phyloP scores from a whole-genome alignment of 2,329 filamentous ascomycete genomes.

The Aureobasidium sp. region DNA sequence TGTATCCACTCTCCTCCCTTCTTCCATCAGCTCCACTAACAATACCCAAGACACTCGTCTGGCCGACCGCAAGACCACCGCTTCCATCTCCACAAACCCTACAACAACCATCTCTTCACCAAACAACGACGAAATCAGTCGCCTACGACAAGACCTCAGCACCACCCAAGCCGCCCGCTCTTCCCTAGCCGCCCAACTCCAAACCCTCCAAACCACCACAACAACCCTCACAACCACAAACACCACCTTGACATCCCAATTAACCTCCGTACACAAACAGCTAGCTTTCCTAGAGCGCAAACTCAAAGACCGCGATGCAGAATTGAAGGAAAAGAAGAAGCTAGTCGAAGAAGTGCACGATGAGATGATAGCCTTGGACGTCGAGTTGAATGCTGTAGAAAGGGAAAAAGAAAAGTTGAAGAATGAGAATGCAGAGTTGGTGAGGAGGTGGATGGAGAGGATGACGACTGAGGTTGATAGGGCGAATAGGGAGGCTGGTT shows the following conservation, averaged over 20 bases:
- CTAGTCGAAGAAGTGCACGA: conserved; percentile 84
- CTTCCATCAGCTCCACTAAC: conserved; percentile 10
- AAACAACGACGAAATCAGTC: conserved; percentile 20
- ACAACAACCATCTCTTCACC: background rate
- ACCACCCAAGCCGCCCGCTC: conserved; percentile 14
- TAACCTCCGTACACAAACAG: conserved; percentile 58
- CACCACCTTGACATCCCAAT: conserved; percentile 62
- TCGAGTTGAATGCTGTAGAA: conserved; percentile 82
- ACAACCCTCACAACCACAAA: conserved; percentile 56
- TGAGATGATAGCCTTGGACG: conserved; percentile 78
- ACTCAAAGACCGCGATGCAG: conserved; percentile 74
- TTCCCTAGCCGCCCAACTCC: conserved; percentile 28
- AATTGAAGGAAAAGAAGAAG: conserved; percentile 74
- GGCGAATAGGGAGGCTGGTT: conserved; percentile 55
- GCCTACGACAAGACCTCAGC: conserved; percentile 49
- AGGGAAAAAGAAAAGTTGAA: conserved; percentile 63
- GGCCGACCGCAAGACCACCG: conserved; percentile 33
- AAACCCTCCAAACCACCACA: conserved; percentile 31
- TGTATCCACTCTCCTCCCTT: conserved; percentile 23
- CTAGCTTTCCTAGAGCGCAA: conserved; percentile 54
- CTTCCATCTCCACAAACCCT: conserved; percentile 21
- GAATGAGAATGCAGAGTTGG: conserved; percentile 78
- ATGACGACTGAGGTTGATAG: conserved; percentile 80
- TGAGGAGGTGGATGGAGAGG: conserved; percentile 83
- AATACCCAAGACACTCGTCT: conserved; percentile 33